Conservation (phyloP, 2,329 filamentous ascomycete genomes). For the Cytospora mali region DNA sequence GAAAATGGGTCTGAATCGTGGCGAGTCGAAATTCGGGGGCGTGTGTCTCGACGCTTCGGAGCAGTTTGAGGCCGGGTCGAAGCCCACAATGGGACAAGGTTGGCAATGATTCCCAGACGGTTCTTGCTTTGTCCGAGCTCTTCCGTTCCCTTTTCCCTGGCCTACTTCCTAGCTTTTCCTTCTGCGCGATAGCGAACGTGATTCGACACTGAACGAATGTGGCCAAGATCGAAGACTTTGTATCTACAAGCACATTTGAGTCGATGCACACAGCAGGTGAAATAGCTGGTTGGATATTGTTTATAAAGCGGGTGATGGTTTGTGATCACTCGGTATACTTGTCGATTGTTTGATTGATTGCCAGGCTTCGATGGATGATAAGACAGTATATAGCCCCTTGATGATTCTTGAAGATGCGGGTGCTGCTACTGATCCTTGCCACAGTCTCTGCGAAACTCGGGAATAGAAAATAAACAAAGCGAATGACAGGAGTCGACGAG, state of each 20-base stretch:
- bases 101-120: slow-evolving; percentile 4
- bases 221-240: slow-evolving; percentile 30
- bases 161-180: slow-evolving; percentile 25
- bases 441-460: slow-evolving; percentile 33
- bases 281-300: neutral
- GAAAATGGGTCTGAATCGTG: slow-evolving; percentile 30
- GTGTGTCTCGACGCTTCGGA: slow-evolving; percentile 16
- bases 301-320: neutral
- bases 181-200: slow-evolving; percentile 45
- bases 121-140: slow-evolving; percentile 16
- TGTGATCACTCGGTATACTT: neutral
- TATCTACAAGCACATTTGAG: slow-evolving; percentile 22
- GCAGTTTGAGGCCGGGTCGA: slow-evolving; percentile 33
- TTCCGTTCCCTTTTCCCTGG: slow-evolving; percentile 25
- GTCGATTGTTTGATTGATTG: slow-evolving; percentile 10
- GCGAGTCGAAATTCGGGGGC: slow-evolving; percentile 5
- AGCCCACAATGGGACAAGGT: slow-evolving; percentile 18
- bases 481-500: slow-evolving; percentile 76
- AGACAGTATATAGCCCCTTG: slow-evolving; percentile 18
- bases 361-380: slow-evolving; percentile 16
- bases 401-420: slow-evolving; percentile 22
- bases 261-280: neutral
- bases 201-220: slow-evolving; percentile 30
- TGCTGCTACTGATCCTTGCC: slow-evolving; percentile 30
- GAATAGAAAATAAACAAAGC: slow-evolving; percentile 60